Base-by-base conservation (phyloP, 345 rosid genomes). In the Salix koriyanagi region DNA sequence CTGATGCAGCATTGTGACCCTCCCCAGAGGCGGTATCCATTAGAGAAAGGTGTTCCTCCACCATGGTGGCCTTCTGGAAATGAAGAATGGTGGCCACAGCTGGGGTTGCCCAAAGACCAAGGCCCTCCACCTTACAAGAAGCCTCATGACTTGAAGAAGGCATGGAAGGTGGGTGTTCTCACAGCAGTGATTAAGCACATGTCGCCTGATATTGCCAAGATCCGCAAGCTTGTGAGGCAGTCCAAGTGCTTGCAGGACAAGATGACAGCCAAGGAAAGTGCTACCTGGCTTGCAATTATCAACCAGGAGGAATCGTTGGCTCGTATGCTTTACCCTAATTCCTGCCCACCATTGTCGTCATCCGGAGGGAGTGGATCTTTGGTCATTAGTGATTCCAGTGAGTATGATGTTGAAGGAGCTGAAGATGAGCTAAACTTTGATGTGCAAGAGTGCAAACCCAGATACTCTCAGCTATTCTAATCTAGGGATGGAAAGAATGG, bases 1-100 rank as follows among this genome's bases (percentile, higher is more conserved):
- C 81, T 93, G 69, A 83, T 95, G 92, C 99, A 92, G 83, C 87
- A 91, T 61, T 93, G 99, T 73, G 93, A 86, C 58, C 99, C 99
- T 42, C 96, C 99, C 32, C 99, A 95, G 88, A 89, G 98, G 81
- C 84, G 90, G 14, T 95, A 85, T 74, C 99, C 98, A 0, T 58
- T 95, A 73, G 94, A 95, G 79, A 91, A 89, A 77, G 97, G 99
- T 48, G 80, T 88, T 71, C 71, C 98, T 26, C 99, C 99, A 4
- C 99, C 98, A 16, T 95, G 98, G 99, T 95, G 99, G 99, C 98
- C 99, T 9, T 79, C 80, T 0, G 98, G 99, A 58, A 76, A 76
- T n/a, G 99, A 95, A 85, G 97, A 95, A 30, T 95, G 90, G 92
- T 93, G 99, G 99, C 87, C 88, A 2, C 91, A 93, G 7, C 75